phyloP scores from a whole-genome alignment of 768 basidiomycete genomes.

The Termitomyces sp. region DNA sequence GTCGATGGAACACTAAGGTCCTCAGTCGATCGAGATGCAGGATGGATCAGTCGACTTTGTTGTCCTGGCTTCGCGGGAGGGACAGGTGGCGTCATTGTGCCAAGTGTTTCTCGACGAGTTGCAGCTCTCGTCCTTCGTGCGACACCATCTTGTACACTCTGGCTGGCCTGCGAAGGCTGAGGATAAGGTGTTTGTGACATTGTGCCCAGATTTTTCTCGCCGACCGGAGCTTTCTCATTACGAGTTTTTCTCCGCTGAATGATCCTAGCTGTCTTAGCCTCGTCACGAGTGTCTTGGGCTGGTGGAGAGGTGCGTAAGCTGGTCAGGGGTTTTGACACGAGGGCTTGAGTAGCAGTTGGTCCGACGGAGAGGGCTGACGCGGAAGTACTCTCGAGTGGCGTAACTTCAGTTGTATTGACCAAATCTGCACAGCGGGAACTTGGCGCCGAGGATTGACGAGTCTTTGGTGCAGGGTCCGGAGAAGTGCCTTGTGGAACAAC shows the following conservation, averaged over 20 bases:
- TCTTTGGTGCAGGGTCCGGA: not conserved
- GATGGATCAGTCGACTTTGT: constrained; percentile 7
- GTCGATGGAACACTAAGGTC: constrained; percentile 6
- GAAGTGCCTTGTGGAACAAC: not conserved
- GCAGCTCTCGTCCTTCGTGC: constrained; percentile 20
- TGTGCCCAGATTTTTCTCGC: not conserved
- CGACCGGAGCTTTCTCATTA: constrained; percentile 22
- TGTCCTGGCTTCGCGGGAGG: constrained; percentile 13
- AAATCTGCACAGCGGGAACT: not conserved
- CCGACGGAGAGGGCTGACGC: not conserved
- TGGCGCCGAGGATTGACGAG: constrained; percentile 16
- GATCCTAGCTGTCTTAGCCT: constrained; percentile 18
- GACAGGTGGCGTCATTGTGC: constrained; percentile 14
- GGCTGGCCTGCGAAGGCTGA: not conserved
- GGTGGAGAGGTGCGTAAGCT: not conserved
- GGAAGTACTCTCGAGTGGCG: constrained; percentile 4
- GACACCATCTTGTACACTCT: constrained; percentile 12
- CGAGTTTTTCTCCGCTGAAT: constrained; percentile 39
- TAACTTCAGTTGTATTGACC: not conserved
- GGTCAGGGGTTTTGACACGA: not conserved
- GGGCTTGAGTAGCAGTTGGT: constrained; percentile 1
- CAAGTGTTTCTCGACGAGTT: constrained; percentile 14
- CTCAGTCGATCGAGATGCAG: constrained; percentile 7
- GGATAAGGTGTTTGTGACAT: not conserved
- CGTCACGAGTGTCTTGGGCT: not conserved